Evolutionary conservation across 1,284 basidiomycete species (phyloP).

Genomic region (Tilletia walkeri): DNA sequence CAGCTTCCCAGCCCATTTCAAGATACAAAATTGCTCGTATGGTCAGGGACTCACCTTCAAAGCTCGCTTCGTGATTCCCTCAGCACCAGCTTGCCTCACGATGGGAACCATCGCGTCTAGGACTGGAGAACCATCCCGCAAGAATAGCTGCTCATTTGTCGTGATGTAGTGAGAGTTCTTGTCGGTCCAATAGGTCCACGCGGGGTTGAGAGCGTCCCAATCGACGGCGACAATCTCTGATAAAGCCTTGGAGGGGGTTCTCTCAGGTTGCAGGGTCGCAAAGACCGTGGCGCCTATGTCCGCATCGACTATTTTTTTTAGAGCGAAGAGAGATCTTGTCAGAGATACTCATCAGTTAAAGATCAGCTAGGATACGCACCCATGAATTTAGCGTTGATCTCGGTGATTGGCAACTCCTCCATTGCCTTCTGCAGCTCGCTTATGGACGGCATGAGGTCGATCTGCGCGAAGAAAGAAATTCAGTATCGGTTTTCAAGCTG

Average conservation of each 20-base stretch:
- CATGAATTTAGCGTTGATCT: background rate
- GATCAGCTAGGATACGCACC: background rate
- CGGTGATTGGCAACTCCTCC: background rate
- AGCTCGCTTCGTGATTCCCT: no score
- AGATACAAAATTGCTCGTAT: no score
- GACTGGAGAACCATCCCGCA: background rate
- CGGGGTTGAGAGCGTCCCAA: background rate
- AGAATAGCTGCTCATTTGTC: background rate
- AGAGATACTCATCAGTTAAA: background rate
- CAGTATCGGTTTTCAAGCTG: background rate
- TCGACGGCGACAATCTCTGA: background rate
- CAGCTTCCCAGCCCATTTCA: no score
- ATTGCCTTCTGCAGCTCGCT: background rate
- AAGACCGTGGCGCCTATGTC: background rate
- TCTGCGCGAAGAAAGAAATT: background rate
- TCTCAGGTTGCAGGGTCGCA: background rate
- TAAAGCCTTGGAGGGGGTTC: background rate
- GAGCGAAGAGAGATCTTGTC: background rate
- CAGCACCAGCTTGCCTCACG: no score
- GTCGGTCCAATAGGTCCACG: background rate
- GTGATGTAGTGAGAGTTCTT: background rate
- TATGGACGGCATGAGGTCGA: background rate
- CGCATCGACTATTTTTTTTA: background rate
- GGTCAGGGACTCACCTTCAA: background rate
- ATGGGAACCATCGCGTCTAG: no score